These are phyloP conservation scores for Aspergillus ellipticus DNA, from an alignment of 495 filamentous ascomycete genomes.

Conservation along the genomic window DNA sequence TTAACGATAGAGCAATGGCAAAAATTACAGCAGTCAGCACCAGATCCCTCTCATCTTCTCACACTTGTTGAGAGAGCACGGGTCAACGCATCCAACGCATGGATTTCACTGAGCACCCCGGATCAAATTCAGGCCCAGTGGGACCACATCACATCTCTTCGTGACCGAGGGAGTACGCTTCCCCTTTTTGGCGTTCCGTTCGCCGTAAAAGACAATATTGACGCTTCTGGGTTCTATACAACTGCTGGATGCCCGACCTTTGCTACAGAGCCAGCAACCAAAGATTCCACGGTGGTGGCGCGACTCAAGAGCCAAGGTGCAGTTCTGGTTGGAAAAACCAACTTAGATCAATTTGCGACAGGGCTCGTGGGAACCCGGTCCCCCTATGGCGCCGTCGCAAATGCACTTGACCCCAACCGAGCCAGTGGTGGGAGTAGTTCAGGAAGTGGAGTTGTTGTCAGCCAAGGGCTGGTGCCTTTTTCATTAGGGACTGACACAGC, in stretches of 20 bases:
- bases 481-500: constrained; percentile 64
- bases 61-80: constrained; percentile 7
- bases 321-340: constrained; percentile 62
- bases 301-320: constrained; percentile 44
- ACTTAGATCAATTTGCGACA: constrained; percentile 67
- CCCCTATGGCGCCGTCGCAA: constrained; percentile 49
- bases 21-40: constrained; percentile 2
- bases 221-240: constrained; percentile 53
- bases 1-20: constrained; percentile 11
- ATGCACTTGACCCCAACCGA: constrained; percentile 3
- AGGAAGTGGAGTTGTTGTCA: constrained; percentile 13
- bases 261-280: constrained; percentile 42
- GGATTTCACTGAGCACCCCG: constrained; percentile 17
- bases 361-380: constrained; percentile 60
- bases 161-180: constrained; percentile 36
- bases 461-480: constrained; percentile 55
- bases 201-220: constrained; percentile 62
- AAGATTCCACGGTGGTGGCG: constrained; percentile 20
- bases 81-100: constrained; percentile 4
- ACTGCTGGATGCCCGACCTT: constrained; percentile 57
- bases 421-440: constrained; percentile 18
- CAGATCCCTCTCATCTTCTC: constrained; percentile 8
- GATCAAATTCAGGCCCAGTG: constrained; percentile 13
- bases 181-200: constrained; percentile 63
- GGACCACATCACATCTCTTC: constrained; percentile 8